Evolutionary conservation across 192 early-diverging fungal species (phyloP).

Genomic region (Podila horticola): DNA sequence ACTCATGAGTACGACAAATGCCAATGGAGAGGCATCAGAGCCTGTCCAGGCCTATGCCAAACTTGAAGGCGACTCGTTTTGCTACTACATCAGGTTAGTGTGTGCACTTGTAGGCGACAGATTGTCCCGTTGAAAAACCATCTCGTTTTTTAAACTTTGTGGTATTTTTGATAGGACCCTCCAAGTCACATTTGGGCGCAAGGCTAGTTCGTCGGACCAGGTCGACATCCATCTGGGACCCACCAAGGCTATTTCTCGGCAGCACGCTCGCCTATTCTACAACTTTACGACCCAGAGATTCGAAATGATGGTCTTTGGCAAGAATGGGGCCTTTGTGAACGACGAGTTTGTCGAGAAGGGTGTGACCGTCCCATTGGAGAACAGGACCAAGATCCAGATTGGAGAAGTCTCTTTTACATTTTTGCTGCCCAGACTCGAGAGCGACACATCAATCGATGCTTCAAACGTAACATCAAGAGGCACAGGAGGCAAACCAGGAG

Average conservation of each 20-base stretch:
- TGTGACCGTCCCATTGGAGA: slow-evolving; percentile 67
- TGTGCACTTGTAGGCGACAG: not conserved
- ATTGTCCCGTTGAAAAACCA: not conserved
- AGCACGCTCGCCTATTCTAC: slow-evolving; percentile 86
- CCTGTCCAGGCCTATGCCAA: slow-evolving; percentile 91
- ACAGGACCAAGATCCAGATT: slow-evolving; percentile 83
- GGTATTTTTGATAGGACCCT: slow-evolving; percentile 60
- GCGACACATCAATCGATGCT: slow-evolving; percentile 29
- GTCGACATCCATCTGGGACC: slow-evolving; percentile 88
- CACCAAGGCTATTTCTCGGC: slow-evolving; percentile 85
- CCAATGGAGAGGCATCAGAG: slow-evolving; percentile 15
- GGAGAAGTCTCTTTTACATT: slow-evolving; percentile 86
- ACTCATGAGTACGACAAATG: not conserved
- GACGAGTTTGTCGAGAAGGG: slow-evolving; percentile 79
- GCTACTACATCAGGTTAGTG: slow-evolving; percentile 75
- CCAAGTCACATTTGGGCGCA: slow-evolving; percentile 80
- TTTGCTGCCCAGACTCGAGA: slow-evolving; percentile 70
- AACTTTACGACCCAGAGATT: slow-evolving; percentile 83
- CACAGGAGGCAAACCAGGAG: not conserved
- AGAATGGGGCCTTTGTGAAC: slow-evolving; percentile 90
- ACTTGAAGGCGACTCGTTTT: slow-evolving; percentile 84
- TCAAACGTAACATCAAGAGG: slow-evolving; percentile 5
- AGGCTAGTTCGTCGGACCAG: slow-evolving; percentile 65
- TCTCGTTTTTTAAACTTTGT: not conserved
- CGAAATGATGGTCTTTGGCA: slow-evolving; percentile 87